Percentiles rank a stretch among this genome's conserved stretches.
Conservation (phyloP, 257 asterid species). For the Scutellaria minor region DNA sequence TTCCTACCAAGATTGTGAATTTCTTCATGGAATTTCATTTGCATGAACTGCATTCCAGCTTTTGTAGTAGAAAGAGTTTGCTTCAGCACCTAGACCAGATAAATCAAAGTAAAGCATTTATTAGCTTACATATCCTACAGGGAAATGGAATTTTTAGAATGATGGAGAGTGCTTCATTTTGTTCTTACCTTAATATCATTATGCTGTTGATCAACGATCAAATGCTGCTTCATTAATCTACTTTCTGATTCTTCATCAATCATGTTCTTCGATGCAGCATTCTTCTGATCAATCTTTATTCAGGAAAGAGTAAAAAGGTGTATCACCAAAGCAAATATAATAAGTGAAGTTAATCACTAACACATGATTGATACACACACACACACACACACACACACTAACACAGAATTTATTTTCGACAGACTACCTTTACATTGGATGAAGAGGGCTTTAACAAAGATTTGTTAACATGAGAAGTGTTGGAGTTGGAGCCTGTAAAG, state of each 20-base stretch:
- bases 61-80: conserved; percentile 74
- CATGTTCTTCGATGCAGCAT: conserved; percentile 40
- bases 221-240: conserved; percentile 51
- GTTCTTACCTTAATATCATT: conserved; percentile 59
- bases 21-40: conserved; percentile 82
- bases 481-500: conserved; percentile 50
- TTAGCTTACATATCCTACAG: conserved; percentile 5
- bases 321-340: conserved; percentile 26
- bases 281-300: conserved; percentile 51
- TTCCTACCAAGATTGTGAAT: conserved; percentile 68
- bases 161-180: conserved; percentile 25
- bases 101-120: conserved; percentile 19
- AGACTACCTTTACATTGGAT: conserved; percentile 55
- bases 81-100: conserved; percentile 64
- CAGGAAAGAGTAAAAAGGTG: conserved; percentile 25
- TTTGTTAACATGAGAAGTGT: conserved; percentile 47
- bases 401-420: conserved; percentile 9
- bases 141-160: conserved; percentile 17
- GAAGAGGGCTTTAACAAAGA: conserved; percentile 43
- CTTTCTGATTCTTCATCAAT: conserved; percentile 55
- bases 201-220: conserved; percentile 72
- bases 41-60: conserved; percentile 94
- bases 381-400: background rate
- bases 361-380: background rate
- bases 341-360: conserved; percentile 4